Evolutionary conservation across 2,329 filamentous ascomycete species (phyloP).

Genomic region (Emmonsia crescens): DNA sequence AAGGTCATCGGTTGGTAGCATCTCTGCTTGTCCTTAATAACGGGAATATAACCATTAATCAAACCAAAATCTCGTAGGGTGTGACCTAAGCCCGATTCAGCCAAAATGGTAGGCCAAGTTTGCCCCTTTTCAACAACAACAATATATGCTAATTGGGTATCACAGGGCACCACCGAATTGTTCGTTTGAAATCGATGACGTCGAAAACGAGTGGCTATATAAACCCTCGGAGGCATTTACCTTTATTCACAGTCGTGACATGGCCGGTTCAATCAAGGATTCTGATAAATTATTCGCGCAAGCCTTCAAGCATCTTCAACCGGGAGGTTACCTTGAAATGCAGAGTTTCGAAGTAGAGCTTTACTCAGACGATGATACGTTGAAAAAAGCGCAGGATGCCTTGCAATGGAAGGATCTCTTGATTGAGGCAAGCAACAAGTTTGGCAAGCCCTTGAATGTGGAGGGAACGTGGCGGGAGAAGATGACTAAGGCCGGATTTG

Average conservation of each 20-base stretch:
- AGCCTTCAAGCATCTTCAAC: constrained; percentile 25
- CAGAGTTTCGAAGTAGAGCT: constrained; percentile 24
- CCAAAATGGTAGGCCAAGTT: constrained; percentile 1
- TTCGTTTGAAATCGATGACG: constrained; percentile 17
- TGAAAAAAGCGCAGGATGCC: background rate
- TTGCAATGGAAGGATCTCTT: background rate
- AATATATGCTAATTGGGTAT: background rate
- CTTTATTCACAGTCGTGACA: constrained; percentile 16
- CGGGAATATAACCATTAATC: background rate
- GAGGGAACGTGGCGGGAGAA: constrained; percentile 30
- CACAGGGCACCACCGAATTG: constrained; percentile 18
- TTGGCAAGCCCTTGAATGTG: constrained; percentile 25
- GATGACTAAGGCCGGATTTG: constrained; percentile 44
- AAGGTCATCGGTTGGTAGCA: background rate
- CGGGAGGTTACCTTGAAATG: constrained; percentile 42
- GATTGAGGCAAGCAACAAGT: constrained; percentile 15
- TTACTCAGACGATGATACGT: constrained; percentile 22
- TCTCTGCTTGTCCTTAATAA: too few relatives aligned
- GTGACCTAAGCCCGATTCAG: constrained; percentile 5
- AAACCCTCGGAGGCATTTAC: constrained; percentile 12
- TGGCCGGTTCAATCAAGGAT: constrained; percentile 15
- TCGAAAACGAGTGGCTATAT: constrained; percentile 16
- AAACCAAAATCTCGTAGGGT: background rate
- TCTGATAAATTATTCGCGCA: constrained; percentile 12
- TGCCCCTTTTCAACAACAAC: background rate